These are phyloP conservation scores for Metschnikowia chrysomelidarum DNA, from an alignment of 805 yeast genomes.

Conservation along the genomic window DNA sequence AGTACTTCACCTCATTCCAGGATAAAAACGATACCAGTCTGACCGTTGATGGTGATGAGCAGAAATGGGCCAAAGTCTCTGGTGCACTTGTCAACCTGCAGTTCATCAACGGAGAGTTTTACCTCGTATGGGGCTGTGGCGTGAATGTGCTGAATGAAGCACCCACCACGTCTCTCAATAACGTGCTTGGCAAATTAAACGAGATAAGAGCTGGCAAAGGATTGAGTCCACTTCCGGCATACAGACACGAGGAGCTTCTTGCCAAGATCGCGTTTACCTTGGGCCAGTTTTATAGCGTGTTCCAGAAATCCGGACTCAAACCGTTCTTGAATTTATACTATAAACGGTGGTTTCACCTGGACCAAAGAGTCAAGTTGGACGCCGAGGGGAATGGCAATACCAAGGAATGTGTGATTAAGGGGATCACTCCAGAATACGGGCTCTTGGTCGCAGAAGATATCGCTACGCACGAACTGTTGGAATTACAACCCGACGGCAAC, in stretches of 20 bases:
- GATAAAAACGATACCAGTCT: constrained; percentile 33
- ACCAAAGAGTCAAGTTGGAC: constrained; percentile 63
- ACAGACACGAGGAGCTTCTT: constrained; percentile 49
- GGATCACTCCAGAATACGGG: constrained; percentile 85
- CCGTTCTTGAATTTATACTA: constrained; percentile 73
- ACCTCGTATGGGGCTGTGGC: constrained; percentile 82
- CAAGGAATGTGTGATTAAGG: constrained; percentile 61
- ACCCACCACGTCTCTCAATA: constrained; percentile 87
- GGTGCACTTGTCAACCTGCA: constrained; percentile 86
- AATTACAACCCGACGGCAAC: constrained; percentile 95
- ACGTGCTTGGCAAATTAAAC: constrained; percentile 64
- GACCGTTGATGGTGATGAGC: constrained; percentile 53
- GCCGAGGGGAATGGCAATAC: constrained; percentile 44
- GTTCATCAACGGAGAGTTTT: constrained; percentile 55
- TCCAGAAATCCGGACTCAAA: constrained; percentile 61
- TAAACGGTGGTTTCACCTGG: constrained; percentile 79
- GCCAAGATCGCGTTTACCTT: constrained; percentile 70
- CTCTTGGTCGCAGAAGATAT: constrained; percentile 73
- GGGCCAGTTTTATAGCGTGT: constrained; percentile 58
- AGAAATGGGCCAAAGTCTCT: constrained; percentile 70
- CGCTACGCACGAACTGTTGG: constrained; percentile 53
- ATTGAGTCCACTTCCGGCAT: constrained; percentile 42
- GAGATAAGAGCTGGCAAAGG: constrained; percentile 44
- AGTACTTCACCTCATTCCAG: constrained; percentile 35
- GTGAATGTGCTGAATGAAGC: constrained; percentile 79